Base-by-base conservation (phyloP, 352 stramenopile genomes). In the Pythium guiyangense region DNA sequence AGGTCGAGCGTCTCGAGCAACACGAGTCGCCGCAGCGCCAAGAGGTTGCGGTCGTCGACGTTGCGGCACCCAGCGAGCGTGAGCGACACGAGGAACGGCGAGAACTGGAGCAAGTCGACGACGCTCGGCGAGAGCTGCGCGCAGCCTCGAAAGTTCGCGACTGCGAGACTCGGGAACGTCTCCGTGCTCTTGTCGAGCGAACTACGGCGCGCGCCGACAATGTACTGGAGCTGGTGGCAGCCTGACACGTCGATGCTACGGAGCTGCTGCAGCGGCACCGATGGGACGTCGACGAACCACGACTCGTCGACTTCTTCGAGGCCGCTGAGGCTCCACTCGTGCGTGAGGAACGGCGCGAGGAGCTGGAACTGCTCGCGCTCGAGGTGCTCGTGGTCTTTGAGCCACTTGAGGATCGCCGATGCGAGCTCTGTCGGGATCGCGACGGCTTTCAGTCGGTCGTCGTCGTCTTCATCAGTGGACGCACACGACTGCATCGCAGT, bases 251-350 rank as follows among this genome's bases (percentile, higher is more conserved):
- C 59, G 42, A 93, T 71, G 25, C 66, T 77, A 52, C 75, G 74
- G 22, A 93, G 51, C 17, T 84, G 71, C 49, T 78, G 68, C 22
- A 84, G 45, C 5, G 71, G 71, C 17, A 54, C 60, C 8, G 63
- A 54, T 2, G 74, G 66, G 6, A 90, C 59, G 9, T 67, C 66
- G 47, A 88, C 66, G 37, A 93, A 91, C 83, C 83, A 93, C 49
- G 76, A 70, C 46, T 80, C 73, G 15, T 84, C 58, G 0, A 91
- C 68, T 10, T 90, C 67, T 12, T 71, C 25, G 39, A 71, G 65
- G 18, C 70, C 63, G 12, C 57, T 54, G 29, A 91, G 59, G 43
- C 77, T 61, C 83, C 83, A 93, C 45, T 88, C 71, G 26, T 86
- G 64, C 34, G 74, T 56, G 15, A 91, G 60, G 44, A 72, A 78